Percentiles rank a stretch among this genome's conserved stretches.
These are phyloP conservation scores for Tardiomyces digboiensis DNA, from an alignment of 1,139 yeast species.

Conservation along the genomic window DNA sequence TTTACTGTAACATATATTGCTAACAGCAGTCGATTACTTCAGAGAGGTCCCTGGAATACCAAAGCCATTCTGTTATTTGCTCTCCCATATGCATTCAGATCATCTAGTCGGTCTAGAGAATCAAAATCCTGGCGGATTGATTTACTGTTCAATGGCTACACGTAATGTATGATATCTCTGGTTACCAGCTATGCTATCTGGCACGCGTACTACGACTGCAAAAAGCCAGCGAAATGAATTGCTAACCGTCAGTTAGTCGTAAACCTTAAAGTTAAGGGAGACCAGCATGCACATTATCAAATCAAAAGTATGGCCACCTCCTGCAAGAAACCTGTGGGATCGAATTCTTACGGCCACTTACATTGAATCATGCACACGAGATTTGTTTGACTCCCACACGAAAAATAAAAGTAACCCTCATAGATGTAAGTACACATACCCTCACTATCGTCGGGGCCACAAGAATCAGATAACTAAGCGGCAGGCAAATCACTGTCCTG, in stretches of 20 bases:
- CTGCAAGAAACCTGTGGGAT: slow-evolving; percentile 21
- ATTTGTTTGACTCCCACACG: slow-evolving; percentile 12
- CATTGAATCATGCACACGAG: slow-evolving; percentile 23
- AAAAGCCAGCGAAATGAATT: not conserved
- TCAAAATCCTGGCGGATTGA: slow-evolving; percentile 28
- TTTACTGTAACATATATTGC: too few relatives aligned
- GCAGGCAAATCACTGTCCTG: slow-evolving; percentile 53
- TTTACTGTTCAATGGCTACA: slow-evolving; percentile 44
- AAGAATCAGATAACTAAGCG: slow-evolving; percentile 12
- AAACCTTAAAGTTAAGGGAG: not conserved
- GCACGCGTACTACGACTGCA: not conserved
- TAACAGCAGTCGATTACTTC: slow-evolving; percentile 34
- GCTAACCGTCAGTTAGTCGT: not conserved
- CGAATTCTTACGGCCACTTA: slow-evolving; percentile 20
- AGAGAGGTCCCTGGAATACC: slow-evolving; percentile 4
- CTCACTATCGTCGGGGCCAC: slow-evolving; percentile 8
- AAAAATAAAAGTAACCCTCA: slow-evolving; percentile 21
- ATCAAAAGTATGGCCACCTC: slow-evolving; percentile 21
- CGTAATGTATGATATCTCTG: slow-evolving; percentile 14
- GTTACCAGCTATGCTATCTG: not conserved
- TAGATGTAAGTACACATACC: slow-evolving; percentile 19
- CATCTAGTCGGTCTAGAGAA: slow-evolving; percentile 43
- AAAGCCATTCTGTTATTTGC: slow-evolving; percentile 22
- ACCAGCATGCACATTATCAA: not conserved
- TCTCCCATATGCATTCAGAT: slow-evolving; percentile 51